Base-by-base conservation (phyloP, 2,329 filamentous ascomycete species). In the Trichoderma arundinaceum region DNA sequence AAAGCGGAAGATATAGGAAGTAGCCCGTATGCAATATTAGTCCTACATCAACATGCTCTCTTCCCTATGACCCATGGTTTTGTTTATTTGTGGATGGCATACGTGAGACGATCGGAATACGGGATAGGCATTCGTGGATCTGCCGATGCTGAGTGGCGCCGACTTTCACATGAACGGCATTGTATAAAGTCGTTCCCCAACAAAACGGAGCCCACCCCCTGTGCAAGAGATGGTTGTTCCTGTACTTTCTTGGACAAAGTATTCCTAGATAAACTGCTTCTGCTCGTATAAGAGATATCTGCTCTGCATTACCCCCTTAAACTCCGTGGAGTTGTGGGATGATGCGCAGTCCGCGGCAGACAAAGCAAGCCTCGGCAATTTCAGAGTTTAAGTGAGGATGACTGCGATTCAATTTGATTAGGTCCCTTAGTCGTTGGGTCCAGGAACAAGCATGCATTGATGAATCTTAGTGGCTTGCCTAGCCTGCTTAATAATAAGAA, bases 21-120 rank as follows among this genome's bases (percentile, higher is more conserved):
- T 65, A 60, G 54, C 38, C 39, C 46, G 54, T 65, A 60, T 65
- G 54, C 54, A 60, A 60, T 59, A 60, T 48, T 60, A 59, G 63
- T 60, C 60, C 32, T 33, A 54, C 28, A 61, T 6, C 10, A 41
- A 53, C 19, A 53, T 9, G 35, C 28, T 28, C n/a, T 22, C 28
- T 28, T 12, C 22, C 35, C 7, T 3, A 61, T 22, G 17, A 7
- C 17, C 12, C 9, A 12, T 12, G 4, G 1, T 1, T 6, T 54
- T n/a, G 13, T 35, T 8, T 1, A 12, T 7, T 2, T 46, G 1
- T n/a, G 7, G 1, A 22, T 32, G 32, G 22, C 22, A 28, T 28
- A 28, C 22, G 22, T 28, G 22, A 28, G 22, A 28, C 22, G 22
- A 28, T 28, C 22, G 22, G 22, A 28, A 28, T 28, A 28, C 22